These are phyloP conservation scores for Herpetospermum pedunculosum DNA, from an alignment of 306 rosid species.

Conservation along the genomic window DNA sequence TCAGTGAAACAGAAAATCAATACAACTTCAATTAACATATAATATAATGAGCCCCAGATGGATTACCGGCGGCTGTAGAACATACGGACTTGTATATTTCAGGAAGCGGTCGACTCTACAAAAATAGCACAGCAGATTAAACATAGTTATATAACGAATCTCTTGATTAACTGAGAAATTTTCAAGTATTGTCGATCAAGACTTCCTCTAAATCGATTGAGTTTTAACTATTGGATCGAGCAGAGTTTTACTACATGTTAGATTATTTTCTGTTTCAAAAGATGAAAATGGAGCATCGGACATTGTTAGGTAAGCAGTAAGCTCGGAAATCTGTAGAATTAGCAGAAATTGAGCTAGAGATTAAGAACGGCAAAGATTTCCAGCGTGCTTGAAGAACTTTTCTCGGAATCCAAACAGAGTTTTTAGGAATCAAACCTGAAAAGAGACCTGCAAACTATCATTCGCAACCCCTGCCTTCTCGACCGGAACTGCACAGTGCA, in stretches of 20 bases:
- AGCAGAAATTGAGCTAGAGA: not conserved
- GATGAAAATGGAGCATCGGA: not conserved
- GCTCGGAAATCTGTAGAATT: not conserved
- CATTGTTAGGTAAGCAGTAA: not conserved
- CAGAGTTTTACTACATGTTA: not conserved
- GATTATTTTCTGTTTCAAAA: not conserved
- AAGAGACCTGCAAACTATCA: constrained; percentile 27
- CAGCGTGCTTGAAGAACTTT: not conserved
- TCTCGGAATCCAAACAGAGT: constrained; percentile 1
- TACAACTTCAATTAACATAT: not conserved
- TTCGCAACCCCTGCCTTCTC: not conserved
- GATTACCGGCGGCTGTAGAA: constrained; percentile 18
- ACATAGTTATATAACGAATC: not conserved
- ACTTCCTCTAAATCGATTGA: not conserved
- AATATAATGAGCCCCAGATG: not conserved
- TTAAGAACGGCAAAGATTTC: not conserved
- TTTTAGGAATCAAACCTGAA: constrained; percentile 19
- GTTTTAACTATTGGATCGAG: not conserved
- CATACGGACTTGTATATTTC: constrained; percentile 25
- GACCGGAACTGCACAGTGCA: not conserved
- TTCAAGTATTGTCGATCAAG: not conserved
- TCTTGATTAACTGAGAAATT: not conserved
- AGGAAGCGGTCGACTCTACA: constrained; percentile 48
- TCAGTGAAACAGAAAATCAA: not conserved
- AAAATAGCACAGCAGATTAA: not conserved